Evolutionary conservation across 2,329 filamentous ascomycete species (phyloP), one percentile per base, ranked within the genome.

Genomic region (Rutstroemia sydowiana): DNA sequence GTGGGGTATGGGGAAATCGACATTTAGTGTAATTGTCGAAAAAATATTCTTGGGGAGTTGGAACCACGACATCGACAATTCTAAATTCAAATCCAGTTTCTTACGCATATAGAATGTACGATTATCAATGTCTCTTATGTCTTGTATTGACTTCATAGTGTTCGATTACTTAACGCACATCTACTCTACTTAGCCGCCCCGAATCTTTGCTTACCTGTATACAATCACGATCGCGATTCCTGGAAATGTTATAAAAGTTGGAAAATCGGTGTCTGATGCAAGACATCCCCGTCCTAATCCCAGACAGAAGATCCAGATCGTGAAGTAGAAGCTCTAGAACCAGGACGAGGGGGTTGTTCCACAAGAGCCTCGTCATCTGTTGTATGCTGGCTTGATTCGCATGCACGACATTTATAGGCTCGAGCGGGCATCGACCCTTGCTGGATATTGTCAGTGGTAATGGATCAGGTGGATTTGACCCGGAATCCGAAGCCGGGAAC

Each of bases 1-100:
- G 45, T 52, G 45, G 51, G 51, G 51, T 53, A 49, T 43, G 37
- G 45, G 51, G 37, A 32, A 37, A 43, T 8, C 16, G 10, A n/a
- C 14, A 41, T 14, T 13, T 44, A 14, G 48, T 36, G 18, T 37
- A 42, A 10, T 28, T 28, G n/a, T 32, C 16, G 30, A 43, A 36
- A 44, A 28, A 26, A 26, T 36, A 43, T 28, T 37, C 26, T 43
- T 36, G 47, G 47, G 16, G 30, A 50, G 34, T 8, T n/a, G 18
- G 36, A 14, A 31, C n/a, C 39, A 3, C n/a, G n/a, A n/a, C n/a
- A n/a, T n/a, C n/a, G n/a, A n/a, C n/a, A n/a, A n/a, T n/a, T n/a
- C n/a, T n/a, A n/a, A n/a, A n/a, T n/a, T n/a, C n/a, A n/a, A n/a
- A n/a, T n/a, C n/a, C n/a, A n/a, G n/a, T n/a, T n/a, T n/a, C n/a